Conservation (phyloP, 2,329 filamentous ascomycete genomes). For the Orbilia quercus region DNA sequence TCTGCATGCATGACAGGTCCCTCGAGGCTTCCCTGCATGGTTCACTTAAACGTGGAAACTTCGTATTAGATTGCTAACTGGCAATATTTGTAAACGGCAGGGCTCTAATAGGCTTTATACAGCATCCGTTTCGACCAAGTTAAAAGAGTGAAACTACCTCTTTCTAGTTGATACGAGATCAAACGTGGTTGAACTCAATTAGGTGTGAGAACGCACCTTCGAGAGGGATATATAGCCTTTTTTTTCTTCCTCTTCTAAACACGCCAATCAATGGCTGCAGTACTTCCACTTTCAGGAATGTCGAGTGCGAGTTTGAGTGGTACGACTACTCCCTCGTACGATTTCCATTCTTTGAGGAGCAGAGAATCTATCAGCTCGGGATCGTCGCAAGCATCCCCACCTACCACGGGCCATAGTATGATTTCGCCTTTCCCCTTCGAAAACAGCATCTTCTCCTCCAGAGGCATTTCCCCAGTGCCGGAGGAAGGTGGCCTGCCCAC, state of each 20-base stretch:
- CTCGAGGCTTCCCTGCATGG: slow-evolving; percentile 21
- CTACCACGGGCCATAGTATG: slow-evolving; percentile 55
- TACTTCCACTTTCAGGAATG: slow-evolving; percentile 54
- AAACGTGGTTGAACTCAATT: slow-evolving; percentile 57
- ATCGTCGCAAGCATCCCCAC: slow-evolving; percentile 55
- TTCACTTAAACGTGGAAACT: neutral
- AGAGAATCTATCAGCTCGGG: slow-evolving; percentile 55
- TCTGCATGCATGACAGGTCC: slow-evolving; percentile 38
- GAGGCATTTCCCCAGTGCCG: slow-evolving; percentile 54
- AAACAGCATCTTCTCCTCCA: slow-evolving; percentile 51
- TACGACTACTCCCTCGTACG: slow-evolving; percentile 55
- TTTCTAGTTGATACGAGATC: slow-evolving; percentile 51
- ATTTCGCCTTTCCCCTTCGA: slow-evolving; percentile 56
- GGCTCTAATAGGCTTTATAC: slow-evolving; percentile 10
- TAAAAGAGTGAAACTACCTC: slow-evolving; percentile 33
- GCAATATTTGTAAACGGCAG: neutral
- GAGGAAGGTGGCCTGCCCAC: slow-evolving; percentile 45
- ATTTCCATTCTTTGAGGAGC: slow-evolving; percentile 46
- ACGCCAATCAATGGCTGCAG: slow-evolving; percentile 55
- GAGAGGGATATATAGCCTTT: slow-evolving; percentile 53
- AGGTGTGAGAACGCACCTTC: slow-evolving; percentile 46
- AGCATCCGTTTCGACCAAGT: slow-evolving; percentile 14
- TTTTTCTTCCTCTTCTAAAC: slow-evolving; percentile 31
- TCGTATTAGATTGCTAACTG: too few species aligned
- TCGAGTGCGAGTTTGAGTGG: slow-evolving; percentile 54